A percentile compares a stretch with the other conserved stretches of the same genome.
Evolutionary conservation across 1,284 basidiomycete species (phyloP).

Genomic region (Ganoderma sinense): DNA sequence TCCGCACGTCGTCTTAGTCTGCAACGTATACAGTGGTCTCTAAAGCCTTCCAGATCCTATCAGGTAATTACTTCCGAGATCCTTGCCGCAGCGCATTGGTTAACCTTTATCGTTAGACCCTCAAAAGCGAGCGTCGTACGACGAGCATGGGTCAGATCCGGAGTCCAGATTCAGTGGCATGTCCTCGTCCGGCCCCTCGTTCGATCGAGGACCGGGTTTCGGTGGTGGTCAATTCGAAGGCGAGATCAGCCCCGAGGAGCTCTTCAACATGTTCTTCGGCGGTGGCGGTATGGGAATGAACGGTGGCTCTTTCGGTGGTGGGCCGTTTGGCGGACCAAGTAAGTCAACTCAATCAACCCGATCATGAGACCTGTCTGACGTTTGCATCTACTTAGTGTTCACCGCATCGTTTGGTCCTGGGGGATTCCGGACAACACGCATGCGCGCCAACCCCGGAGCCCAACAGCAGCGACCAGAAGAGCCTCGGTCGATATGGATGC

Average conservation of each 20-base stretch:
- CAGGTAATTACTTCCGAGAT: conserved; percentile 53
- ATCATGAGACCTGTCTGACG: not conserved
- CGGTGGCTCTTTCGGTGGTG: conserved; percentile 55
- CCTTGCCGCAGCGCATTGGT: conserved; percentile 3
- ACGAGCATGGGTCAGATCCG: conserved; percentile 87
- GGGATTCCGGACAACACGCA: conserved; percentile 75
- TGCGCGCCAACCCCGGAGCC: conserved; percentile 45
- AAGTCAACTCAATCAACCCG: not conserved
- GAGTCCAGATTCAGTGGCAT: conserved; percentile 81
- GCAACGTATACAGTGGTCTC: conserved; percentile 80
- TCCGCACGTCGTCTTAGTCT: not conserved
- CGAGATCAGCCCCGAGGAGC: conserved; percentile 93
- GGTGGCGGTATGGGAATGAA: conserved; percentile 58
- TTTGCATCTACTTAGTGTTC: conserved; percentile 64
- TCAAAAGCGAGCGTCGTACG: conserved; percentile 91
- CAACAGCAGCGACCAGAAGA: conserved; percentile 49
- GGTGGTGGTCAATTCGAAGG: conserved; percentile 68
- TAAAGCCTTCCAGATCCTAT: conserved; percentile 96
- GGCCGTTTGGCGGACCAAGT: conserved; percentile 62
- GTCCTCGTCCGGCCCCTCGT: conserved; percentile 64
- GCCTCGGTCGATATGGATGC: conserved; percentile 77
- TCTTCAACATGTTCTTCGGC: conserved; percentile 99
- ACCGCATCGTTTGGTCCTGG: conserved; percentile 78
- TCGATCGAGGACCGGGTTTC: conserved; percentile 56
- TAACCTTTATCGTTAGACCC: conserved; percentile 56